Base-by-base conservation (phyloP, 805 yeast species). In the Pichia rugopelliculosa region DNA sequence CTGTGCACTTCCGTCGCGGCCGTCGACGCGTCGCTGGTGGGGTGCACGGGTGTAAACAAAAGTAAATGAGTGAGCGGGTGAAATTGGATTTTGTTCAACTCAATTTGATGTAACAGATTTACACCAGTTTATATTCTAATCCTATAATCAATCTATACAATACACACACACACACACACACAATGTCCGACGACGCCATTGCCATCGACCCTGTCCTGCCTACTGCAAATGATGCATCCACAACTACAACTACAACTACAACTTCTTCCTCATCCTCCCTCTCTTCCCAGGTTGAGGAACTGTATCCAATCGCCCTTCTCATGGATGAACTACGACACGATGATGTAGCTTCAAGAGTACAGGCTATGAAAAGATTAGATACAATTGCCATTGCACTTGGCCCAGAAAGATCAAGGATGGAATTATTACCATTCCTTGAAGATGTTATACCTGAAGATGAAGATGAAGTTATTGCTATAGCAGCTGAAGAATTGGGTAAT, bases 291-390 rank as follows among this genome's bases (percentile, higher is more conserved):
- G 45, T 59, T 6, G 82, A 82, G 61, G 89, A 83, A 57, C 76
- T 93, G 49, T 91, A 87, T 61, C 99, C 99, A 40, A 78, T 93
- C 67, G 99, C 99, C 15, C 76, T 93, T 57, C 77, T 93, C 51
- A 89, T 93, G 87, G 99, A 95, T 65, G 99, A 95, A 68, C 77
- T 93, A 66, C 59, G 74, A 69, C 97, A 91, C 65, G 99, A 93
- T 62, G 99, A 93, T 63, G 91, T 91, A 36, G 78, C 96, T 23
- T 84, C 90, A 59, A 76, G 99, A 52, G 91, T 93, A 21, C 87
- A 83, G 55, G 98, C 98, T 39, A 90, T 93, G 95, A 86, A 85
- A 59, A 81, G 93, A 56, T 73, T 95, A 55, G 95, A 90, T 56
- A 91, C 97, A 30, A 91, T 93, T 60, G 96, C 98, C 30, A 73